These are phyloP conservation scores for Allantophomopsis cytisporea DNA, from an alignment of 2,329 filamentous ascomycete species.

Conservation along the genomic window DNA sequence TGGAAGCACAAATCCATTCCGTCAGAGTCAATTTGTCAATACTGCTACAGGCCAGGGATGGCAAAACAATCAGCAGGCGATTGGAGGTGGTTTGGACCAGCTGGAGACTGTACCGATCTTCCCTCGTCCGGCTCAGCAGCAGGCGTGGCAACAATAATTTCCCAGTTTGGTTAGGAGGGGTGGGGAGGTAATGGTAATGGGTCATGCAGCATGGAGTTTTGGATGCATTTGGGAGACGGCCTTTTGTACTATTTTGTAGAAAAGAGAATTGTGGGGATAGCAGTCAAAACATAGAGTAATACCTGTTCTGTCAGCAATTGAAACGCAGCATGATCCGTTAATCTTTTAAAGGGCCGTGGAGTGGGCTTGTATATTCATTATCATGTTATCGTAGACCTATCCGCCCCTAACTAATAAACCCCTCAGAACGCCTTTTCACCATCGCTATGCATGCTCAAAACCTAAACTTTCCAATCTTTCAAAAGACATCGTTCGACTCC, in stretches of 20 bases:
- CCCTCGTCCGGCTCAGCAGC: constrained; percentile 58
- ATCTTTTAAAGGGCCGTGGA: too few relatives aligned
- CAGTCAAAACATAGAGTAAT: too few relatives aligned
- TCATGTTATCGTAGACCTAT: too few relatives aligned
- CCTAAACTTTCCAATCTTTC: neutral
- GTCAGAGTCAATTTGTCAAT: constrained; percentile 81
- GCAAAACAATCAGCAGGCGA: constrained; percentile 67
- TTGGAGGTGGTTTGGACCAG: constrained; percentile 70
- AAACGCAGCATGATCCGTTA: neutral
- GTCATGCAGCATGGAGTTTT: neutral
- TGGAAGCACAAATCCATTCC: constrained; percentile 87
- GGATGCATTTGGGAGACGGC: neutral
- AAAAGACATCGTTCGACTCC: constrained; percentile 35
- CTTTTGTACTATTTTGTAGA: too few relatives aligned
- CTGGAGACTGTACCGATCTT: constrained; percentile 75
- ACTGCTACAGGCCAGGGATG: constrained; percentile 80
- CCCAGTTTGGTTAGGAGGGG: neutral
- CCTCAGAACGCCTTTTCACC: constrained; percentile 1
- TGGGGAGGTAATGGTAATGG: neutral
- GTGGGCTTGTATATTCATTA: too few relatives aligned
- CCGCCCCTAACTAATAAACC: too few relatives aligned
- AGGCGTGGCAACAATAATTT: constrained; percentile 37
- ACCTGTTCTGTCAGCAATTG: too few relatives aligned
- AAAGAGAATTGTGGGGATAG: too few relatives aligned
- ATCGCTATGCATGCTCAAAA: neutral